Base-by-base conservation (phyloP, 495 filamentous ascomycete species). In the Penicillium nucicola region DNA sequence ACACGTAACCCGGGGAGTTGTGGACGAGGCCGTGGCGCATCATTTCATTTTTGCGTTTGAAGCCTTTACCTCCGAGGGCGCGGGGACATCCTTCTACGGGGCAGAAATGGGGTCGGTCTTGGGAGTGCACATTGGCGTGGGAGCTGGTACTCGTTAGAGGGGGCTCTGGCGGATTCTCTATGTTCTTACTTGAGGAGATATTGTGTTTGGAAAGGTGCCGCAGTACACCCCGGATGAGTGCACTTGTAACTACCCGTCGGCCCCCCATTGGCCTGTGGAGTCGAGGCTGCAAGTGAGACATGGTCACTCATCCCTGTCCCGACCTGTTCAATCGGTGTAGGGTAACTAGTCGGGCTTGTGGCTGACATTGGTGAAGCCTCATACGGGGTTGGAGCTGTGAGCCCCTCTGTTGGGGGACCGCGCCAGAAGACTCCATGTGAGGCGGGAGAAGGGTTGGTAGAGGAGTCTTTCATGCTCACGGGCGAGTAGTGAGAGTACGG, bases 41-140 rank as follows among this genome's bases (percentile, higher is more conserved):
- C 95, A 98, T 97, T 71, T 98, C 95, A 58, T 98, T 98, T 69
- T 98, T 97, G 34, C 95, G 83, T 67, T 98, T 98, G 77, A 98
- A 98, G 0, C 95, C 93, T 67, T 89, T 95, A 13, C 93, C 93
- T 12, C 87, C 88, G 53, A 89, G 80, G 6, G 81, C 84, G 28
- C 93, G 82, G 17, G 88, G 72, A 67, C 93, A 98, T 1, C 80
- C 84, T 23, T 80, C 77, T 12, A 95, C 84, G 0, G 89, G 84
- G 66, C 95, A 98, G 61, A 92, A 97, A 67, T 97, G 92, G 13
- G 91, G 91, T 31, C 93, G 79, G 50, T 81, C 85, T 53, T 89
- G 88, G 4, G 90, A 95, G 67, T 98, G 93, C 5, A 98, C 95
- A 64, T 97, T 98, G 40, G 87, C 87, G 68, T 98, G 95, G n/a